Conservation (phyloP, 805 yeast species). For the Pichia nanzhaoensis region DNA sequence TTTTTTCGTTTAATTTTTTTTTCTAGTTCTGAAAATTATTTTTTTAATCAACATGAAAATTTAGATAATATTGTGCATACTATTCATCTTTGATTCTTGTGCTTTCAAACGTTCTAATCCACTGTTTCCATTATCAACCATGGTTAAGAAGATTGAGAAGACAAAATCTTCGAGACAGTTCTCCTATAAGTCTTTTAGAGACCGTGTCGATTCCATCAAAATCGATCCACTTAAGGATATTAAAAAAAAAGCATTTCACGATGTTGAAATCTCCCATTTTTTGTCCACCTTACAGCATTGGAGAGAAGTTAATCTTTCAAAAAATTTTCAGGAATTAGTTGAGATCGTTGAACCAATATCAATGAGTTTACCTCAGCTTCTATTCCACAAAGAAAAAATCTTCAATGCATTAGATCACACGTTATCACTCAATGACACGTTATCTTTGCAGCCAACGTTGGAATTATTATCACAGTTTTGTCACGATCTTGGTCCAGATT, state of each 20-base stretch:
- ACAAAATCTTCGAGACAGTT: slow-evolving; percentile 52
- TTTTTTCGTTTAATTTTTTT: not conserved
- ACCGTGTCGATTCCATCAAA: slow-evolving; percentile 73
- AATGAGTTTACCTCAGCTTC: slow-evolving; percentile 72
- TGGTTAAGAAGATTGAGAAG: slow-evolving; percentile 35
- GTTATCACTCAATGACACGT: slow-evolving; percentile 52
- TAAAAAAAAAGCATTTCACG: slow-evolving; percentile 55
- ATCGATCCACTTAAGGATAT: slow-evolving; percentile 63
- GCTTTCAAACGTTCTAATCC: too few relatives aligned
- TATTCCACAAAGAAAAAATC: slow-evolving; percentile 62
- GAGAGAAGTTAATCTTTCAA: slow-evolving; percentile 79
- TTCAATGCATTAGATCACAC: slow-evolving; percentile 35
- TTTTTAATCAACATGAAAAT: too few relatives aligned
- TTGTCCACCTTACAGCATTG: slow-evolving; percentile 75
- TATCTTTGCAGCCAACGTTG: slow-evolving; percentile 72
- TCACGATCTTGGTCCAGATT: slow-evolving; percentile 90
- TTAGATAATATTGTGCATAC: too few relatives aligned
- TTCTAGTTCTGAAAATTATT: too few relatives aligned
- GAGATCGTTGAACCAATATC: slow-evolving; percentile 46
- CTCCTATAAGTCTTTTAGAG: slow-evolving; percentile 71
- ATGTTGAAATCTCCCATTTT: slow-evolving; percentile 73
- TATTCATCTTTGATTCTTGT: not conserved
- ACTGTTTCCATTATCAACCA: not conserved
- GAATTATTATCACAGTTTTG: slow-evolving; percentile 81
- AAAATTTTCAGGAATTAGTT: slow-evolving; percentile 57